A percentile compares a stretch with the other conserved stretches of the same genome.
These are phyloP conservation scores for Ophiostoma ips DNA, from an alignment of 2,329 filamentous ascomycete genomes.

Conservation along the genomic window DNA sequence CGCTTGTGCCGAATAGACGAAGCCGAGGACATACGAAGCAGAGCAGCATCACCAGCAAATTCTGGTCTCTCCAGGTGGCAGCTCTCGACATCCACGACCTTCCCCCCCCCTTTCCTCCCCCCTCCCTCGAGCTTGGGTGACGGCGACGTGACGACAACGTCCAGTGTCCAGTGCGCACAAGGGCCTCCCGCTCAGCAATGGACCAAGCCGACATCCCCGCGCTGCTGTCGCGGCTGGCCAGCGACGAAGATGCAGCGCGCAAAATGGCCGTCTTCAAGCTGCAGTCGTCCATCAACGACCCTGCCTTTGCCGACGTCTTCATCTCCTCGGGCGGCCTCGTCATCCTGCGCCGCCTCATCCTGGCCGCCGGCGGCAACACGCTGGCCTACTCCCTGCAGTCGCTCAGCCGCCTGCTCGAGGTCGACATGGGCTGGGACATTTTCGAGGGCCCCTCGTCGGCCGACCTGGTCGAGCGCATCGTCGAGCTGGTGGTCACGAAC, in stretches of 20 bases:
- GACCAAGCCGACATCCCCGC: constrained; percentile 54
- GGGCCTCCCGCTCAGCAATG: too few species aligned
- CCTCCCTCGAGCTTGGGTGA: constrained; percentile 11
- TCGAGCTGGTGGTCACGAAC: constrained; percentile 87
- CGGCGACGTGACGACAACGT: too few species aligned
- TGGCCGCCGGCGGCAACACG: constrained; percentile 81
- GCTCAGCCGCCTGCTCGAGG: constrained; percentile 73
- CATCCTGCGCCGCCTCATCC: constrained; percentile 67
- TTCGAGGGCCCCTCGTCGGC: constrained; percentile 50
- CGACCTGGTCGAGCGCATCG: constrained; percentile 61
- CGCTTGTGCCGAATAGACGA: too few species aligned
- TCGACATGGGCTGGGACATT: constrained; percentile 95
- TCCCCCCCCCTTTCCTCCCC: not conserved
- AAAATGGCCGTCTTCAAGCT: constrained; percentile 99
- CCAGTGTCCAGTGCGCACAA: too few species aligned
- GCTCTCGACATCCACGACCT: not conserved
- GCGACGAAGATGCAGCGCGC: constrained; percentile 74
- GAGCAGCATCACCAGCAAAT: too few species aligned
- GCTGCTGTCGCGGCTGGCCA: constrained; percentile 48
- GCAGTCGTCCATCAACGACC: constrained; percentile 88
- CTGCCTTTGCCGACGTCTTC: constrained; percentile 91
- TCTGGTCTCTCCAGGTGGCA: too few species aligned
- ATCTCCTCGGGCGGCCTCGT: constrained; percentile 77
- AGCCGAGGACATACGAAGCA: too few species aligned
- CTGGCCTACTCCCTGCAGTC: constrained; percentile 90